Conservation (phyloP, 2,329 filamentous ascomycete genomes). For the Aspergillus terreus region DNA sequence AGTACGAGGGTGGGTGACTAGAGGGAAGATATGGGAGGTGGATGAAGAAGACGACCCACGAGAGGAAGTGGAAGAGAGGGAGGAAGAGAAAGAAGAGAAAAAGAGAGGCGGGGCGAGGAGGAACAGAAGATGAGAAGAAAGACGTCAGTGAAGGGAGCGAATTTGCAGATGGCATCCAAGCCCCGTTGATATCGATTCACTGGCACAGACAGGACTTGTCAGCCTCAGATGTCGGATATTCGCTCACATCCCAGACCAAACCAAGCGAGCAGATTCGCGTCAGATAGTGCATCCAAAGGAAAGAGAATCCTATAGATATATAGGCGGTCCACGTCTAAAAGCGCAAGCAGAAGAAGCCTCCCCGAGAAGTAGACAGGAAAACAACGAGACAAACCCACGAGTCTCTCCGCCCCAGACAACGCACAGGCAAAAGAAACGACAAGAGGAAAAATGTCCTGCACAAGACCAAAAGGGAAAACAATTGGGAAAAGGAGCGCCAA, state of each 20-base stretch:
- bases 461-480: background rate
- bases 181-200: slow-evolving; percentile 1
- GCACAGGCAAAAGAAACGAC: background rate
- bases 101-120: slow-evolving; percentile 7
- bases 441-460: slow-evolving; percentile 1
- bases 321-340: background rate
- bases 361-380: background rate
- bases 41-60: background rate
- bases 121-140: background rate
- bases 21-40: background rate
- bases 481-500: background rate
- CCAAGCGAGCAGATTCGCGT: background rate
- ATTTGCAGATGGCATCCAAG: background rate
- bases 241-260: background rate
- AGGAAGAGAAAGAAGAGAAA: slow-evolving; percentile 7
- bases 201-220: background rate
- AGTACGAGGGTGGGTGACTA: background rate
- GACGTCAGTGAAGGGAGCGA: background rate
- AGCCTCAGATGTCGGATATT: background rate
- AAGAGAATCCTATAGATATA: background rate
- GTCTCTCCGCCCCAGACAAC: background rate
- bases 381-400: background rate
- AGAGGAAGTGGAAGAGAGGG: slow-evolving; percentile 8
- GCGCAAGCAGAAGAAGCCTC: background rate
- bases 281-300: background rate